Percentiles rank a stretch among this genome's conserved stretches.
These are phyloP conservation scores for Drosera spatulata DNA, from an alignment of 179 eudicot species.

Conservation along the genomic window DNA sequence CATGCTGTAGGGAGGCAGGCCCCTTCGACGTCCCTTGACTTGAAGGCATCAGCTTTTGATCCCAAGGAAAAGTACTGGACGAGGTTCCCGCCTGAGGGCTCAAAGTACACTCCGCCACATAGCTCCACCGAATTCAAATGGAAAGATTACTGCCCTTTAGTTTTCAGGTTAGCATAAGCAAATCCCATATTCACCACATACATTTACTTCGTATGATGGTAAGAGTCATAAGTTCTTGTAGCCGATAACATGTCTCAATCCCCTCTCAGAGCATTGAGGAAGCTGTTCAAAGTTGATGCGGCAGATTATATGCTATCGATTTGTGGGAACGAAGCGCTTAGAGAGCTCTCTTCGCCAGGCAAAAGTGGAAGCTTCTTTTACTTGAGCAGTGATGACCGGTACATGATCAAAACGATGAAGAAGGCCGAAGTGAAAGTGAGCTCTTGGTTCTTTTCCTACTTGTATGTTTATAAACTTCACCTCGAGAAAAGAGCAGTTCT, in stretches of 20 bases:
- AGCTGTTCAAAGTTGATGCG: slow-evolving; percentile 88
- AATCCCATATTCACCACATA: neutral
- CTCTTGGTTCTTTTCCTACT: no score
- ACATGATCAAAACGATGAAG: slow-evolving; percentile 11
- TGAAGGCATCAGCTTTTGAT: slow-evolving; percentile 72
- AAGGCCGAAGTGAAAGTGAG: slow-evolving; percentile 81
- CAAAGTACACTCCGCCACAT: no score
- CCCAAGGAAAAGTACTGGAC: slow-evolving; percentile 90
- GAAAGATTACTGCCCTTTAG: slow-evolving; percentile 96
- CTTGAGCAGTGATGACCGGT: no score
- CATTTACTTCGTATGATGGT: neutral
- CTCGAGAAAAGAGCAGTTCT: no score
- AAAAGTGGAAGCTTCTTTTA: slow-evolving; percentile 43
- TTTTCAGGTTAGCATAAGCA: slow-evolving; percentile 66
- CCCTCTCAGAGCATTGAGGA: slow-evolving; percentile 59
- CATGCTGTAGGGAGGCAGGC: slow-evolving; percentile 96
- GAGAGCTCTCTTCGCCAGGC: slow-evolving; percentile 89
- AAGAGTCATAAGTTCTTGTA: neutral
- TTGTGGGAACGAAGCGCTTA: slow-evolving; percentile 84
- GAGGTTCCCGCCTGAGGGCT: slow-evolving; percentile 29
- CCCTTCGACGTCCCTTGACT: slow-evolving; percentile 62
- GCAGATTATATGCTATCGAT: slow-evolving; percentile 92
- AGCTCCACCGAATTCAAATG: slow-evolving; percentile 84
- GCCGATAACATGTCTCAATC: neutral
- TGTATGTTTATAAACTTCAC: no score